Evolutionary conservation across 2,329 filamentous ascomycete genomes (phyloP).

Genomic region (Neurospora sp.): DNA sequence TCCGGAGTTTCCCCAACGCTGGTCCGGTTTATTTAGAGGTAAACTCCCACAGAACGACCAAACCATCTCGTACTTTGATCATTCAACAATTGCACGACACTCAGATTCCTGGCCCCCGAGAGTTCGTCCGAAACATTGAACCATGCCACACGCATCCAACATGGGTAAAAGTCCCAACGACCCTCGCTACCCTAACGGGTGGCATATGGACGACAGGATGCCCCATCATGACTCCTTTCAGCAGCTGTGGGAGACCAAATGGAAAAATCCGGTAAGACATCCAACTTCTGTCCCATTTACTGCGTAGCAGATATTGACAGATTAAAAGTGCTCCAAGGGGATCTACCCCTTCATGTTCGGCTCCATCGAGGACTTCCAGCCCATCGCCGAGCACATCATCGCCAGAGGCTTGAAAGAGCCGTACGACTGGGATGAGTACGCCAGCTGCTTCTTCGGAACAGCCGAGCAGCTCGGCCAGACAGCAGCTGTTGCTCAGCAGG

Average conservation of each 20-base stretch:
- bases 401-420: constrained; percentile 13
- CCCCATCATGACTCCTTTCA: constrained; percentile 14
- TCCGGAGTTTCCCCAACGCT: background rate
- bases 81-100: background rate
- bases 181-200: background rate
- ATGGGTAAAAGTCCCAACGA: background rate
- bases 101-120: background rate
- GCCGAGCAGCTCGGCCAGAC: constrained; percentile 19
- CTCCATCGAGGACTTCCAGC: constrained; percentile 22
- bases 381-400: constrained; percentile 21
- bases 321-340: constrained; percentile 16
- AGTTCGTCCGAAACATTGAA: too few relatives aligned
- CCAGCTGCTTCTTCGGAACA: constrained; percentile 23
- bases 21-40: background rate
- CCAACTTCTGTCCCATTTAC: background rate
- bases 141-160: background rate
- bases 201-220: background rate
- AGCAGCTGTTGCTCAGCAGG: constrained; percentile 1
- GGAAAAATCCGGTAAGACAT: constrained; percentile 8
- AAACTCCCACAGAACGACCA: background rate
- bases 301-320: background rate
- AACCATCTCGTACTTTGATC: background rate
- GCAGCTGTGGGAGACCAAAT: constrained; percentile 15
- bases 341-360: constrained; percentile 29
- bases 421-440: constrained; percentile 27